Conservation (phyloP, 257 asterid species). For the Eustoma russellianum region DNA sequence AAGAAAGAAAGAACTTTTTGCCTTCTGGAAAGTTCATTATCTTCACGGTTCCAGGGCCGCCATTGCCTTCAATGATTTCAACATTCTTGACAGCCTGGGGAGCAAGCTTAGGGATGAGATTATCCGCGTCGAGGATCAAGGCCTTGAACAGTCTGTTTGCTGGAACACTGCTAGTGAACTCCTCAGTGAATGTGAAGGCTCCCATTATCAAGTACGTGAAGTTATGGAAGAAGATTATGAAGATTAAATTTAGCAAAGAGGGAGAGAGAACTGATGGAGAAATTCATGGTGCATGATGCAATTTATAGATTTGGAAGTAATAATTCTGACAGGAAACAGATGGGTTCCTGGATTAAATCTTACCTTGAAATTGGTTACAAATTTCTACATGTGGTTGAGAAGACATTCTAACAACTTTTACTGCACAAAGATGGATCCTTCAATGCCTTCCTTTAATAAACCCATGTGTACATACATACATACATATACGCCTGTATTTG, state of each 20-base stretch:
- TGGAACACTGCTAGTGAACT: slow-evolving; percentile 27
- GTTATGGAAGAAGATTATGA: no score
- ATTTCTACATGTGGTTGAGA: background rate
- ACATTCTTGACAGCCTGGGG: slow-evolving; percentile 36
- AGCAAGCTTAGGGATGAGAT: slow-evolving; percentile 36
- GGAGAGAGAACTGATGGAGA: slow-evolving; percentile 2
- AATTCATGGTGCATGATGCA: slow-evolving; percentile 3
- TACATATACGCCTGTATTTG: no score
- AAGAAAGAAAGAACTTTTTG: slow-evolving; percentile 1
- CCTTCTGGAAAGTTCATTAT: slow-evolving; percentile 37
- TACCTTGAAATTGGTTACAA: background rate
- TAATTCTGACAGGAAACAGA: background rate
- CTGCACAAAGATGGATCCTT: background rate
- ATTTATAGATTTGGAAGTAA: slow-evolving; percentile 13
- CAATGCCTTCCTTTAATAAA: background rate
- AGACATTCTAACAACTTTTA: slow-evolving; percentile 11
- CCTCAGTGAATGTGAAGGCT: slow-evolving; percentile 25
- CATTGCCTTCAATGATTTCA: slow-evolving; percentile 42
- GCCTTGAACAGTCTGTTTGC: slow-evolving; percentile 38
- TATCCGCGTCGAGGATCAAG: slow-evolving; percentile 38
- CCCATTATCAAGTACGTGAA: slow-evolving; percentile 19
- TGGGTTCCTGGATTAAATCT: background rate
- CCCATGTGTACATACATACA: background rate
- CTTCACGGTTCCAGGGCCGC: slow-evolving; percentile 51
- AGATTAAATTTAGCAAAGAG: no score